These are phyloP conservation scores for Fusarium sp. DNA, from an alignment of 2,329 filamentous ascomycete genomes.

Conservation along the genomic window DNA sequence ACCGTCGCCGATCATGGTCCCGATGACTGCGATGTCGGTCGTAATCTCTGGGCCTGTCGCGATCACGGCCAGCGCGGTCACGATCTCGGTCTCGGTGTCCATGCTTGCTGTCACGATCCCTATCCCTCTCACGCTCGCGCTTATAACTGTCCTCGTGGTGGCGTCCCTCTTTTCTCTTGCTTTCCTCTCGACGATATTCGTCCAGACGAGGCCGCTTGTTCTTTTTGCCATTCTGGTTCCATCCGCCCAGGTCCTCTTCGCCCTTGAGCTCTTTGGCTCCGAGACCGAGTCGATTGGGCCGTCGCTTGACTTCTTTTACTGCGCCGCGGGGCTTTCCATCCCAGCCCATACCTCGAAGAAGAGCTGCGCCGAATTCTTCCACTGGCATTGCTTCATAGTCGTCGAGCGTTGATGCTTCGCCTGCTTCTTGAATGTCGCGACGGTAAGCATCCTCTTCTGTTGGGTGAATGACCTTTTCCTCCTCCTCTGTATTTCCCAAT, in stretches of 20 bases:
- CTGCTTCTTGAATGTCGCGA: conserved; percentile 77
- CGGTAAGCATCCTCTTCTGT: conserved; percentile 77
- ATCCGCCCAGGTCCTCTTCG: conserved; percentile 80
- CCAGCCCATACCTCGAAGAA: conserved; percentile 96
- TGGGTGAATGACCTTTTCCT: conserved; percentile 65
- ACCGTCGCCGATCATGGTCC: conserved; percentile 43
- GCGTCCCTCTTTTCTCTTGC: conserved; percentile 59
- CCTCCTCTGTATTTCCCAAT: conserved; percentile 65
- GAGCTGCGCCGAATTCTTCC: conserved; percentile 91
- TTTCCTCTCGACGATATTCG: conserved; percentile 62
- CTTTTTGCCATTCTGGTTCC: conserved; percentile 77
- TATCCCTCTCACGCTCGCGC: conserved; percentile 56
- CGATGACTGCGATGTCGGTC: conserved; percentile 43
- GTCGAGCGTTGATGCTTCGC: conserved; percentile 80
- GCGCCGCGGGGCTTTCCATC: conserved; percentile 73
- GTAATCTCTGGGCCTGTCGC: conserved; percentile 38
- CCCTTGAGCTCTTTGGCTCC: conserved; percentile 85
- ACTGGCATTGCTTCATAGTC: conserved; percentile 92
- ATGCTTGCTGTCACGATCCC: conserved; percentile 54
- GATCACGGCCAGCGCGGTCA: conserved; percentile 8
- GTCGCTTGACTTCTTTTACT: conserved; percentile 74
- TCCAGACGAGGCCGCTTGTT: conserved; percentile 59
- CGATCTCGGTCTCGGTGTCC: conserved; percentile 48
- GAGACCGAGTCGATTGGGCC: conserved; percentile 86
- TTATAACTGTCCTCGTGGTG: conserved; percentile 62